These are phyloP conservation scores for Cinnamomum micranthum DNA, from an alignment of 164 flowering plant genomes.

Conservation along the genomic window DNA sequence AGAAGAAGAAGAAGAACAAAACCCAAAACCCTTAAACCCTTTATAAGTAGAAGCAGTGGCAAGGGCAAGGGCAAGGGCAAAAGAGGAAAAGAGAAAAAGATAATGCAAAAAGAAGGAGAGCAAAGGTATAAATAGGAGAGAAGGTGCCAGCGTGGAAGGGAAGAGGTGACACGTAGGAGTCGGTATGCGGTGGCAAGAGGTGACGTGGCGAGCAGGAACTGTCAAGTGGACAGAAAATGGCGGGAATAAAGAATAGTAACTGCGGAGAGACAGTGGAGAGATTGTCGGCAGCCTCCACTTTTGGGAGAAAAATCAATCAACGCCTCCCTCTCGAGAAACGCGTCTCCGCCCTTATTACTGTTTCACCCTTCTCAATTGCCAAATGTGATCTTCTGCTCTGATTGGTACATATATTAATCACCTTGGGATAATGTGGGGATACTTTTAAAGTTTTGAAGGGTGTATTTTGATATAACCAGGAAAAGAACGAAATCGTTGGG, in stretches of 20 bases:
- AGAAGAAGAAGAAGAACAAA: too few relatives aligned
- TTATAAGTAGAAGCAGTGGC: background rate
- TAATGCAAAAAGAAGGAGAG: background rate
- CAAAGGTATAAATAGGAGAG: background rate
- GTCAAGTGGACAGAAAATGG: background rate
- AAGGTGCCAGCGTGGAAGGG: background rate
- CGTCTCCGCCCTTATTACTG: background rate
- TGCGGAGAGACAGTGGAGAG: constrained; percentile 1
- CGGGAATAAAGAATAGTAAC: background rate
- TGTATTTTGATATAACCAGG: too few relatives aligned
- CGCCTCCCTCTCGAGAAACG: background rate
- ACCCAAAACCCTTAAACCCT: background rate
- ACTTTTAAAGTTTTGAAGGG: too few relatives aligned
- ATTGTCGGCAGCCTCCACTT: constrained; percentile 1
- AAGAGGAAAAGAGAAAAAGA: background rate
- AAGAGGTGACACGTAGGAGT: background rate
- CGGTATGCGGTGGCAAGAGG: background rate
- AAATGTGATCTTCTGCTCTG: too few relatives aligned
- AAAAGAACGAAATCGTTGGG: too few relatives aligned
- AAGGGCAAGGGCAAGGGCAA: background rate
- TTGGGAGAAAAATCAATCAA: too few relatives aligned
- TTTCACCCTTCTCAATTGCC: too few relatives aligned
- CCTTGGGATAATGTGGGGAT: too few relatives aligned
- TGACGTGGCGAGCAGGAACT: background rate
- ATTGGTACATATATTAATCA: too few relatives aligned